Evolutionary conservation across 345 rosid genomes (phyloP).

Genomic region (Rhodomyrtus tomentosa): DNA sequence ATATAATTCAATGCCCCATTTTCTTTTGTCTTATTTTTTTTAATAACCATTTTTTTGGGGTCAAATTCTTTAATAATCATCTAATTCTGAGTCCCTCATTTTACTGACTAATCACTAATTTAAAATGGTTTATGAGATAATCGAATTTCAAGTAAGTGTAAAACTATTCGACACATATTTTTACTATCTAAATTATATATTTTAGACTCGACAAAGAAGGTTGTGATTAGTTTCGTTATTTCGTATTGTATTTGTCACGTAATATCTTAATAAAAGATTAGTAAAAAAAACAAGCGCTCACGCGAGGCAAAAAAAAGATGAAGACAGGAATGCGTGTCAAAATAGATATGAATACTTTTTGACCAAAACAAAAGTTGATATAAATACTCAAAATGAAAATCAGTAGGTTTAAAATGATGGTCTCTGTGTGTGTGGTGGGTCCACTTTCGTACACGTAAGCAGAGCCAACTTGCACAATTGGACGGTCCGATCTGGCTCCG

Average conservation of each 20-base stretch:
- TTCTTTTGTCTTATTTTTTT: not conserved
- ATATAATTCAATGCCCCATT: not conserved
- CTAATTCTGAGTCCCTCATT: not conserved
- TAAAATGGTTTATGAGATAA: not conserved
- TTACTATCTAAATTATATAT: not conserved
- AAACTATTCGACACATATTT: not conserved
- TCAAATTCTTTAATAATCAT: not conserved
- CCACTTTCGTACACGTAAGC: not conserved
- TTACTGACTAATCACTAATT: not conserved
- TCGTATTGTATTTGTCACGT: rapidly evolving
- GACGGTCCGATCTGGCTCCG: not conserved
- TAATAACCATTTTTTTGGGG: not conserved
- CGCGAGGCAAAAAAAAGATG: not conserved
- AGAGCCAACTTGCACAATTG: not conserved
- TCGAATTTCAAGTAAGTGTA: not conserved
- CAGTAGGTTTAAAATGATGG: too few relatives aligned
- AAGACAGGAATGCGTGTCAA: not conserved
- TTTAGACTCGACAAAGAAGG: not conserved
- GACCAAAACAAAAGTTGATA: not conserved
- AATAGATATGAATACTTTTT: too few relatives aligned
- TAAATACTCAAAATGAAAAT: not conserved
- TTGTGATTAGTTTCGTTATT: not conserved
- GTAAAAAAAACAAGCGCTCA: not conserved
- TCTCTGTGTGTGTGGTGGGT: too few relatives aligned
- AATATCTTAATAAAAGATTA: not conserved